A percentile compares a stretch with the other conserved stretches of the same genome.
Evolutionary conservation across 768 basidiomycete species (phyloP).

Genomic region (Pholiota conissans): DNA sequence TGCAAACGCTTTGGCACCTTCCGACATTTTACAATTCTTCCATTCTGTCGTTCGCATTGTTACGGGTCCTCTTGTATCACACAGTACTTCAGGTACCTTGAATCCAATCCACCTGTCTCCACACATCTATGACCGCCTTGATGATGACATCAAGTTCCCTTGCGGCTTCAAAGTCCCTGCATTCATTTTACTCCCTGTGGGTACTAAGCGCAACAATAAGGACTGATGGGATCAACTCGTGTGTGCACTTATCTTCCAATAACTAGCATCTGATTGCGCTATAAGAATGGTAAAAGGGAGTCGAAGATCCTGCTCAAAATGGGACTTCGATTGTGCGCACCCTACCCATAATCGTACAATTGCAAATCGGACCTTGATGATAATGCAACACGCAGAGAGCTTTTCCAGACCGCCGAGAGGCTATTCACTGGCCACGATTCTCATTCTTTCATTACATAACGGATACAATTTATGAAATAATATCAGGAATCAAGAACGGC

Average conservation of each 20-base stretch:
- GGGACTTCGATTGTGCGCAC: not conserved
- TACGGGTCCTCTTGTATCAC: constrained; percentile 22
- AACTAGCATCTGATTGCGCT: constrained; percentile 5
- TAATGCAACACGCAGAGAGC: not conserved
- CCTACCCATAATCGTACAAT: not conserved
- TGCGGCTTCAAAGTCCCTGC: constrained; percentile 1
- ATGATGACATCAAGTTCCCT: constrained; percentile 6
- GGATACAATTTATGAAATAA: constrained; percentile 1
- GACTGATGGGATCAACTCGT: constrained; percentile 8
- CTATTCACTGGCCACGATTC: not conserved
- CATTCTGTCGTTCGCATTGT: constrained; percentile 26
- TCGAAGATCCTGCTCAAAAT: not conserved
- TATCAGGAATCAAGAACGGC: not conserved
- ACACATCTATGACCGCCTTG: constrained; percentile 8
- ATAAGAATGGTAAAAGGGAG: not conserved
- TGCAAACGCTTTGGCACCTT: constrained; percentile 4
- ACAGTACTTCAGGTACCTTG: constrained; percentile 18
- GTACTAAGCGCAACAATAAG: constrained; percentile 13
- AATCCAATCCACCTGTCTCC: constrained; percentile 20
- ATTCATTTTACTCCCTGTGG: constrained; percentile 13
- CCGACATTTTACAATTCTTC: constrained; percentile 8
- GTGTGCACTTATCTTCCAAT: constrained; percentile 8
- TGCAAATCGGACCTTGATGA: not conserved
- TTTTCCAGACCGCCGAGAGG: not conserved
- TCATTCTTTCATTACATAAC: not conserved